Evolutionary conservation across 257 asterid genomes (phyloP).

Genomic region (Scutellaria baicalensis): DNA sequence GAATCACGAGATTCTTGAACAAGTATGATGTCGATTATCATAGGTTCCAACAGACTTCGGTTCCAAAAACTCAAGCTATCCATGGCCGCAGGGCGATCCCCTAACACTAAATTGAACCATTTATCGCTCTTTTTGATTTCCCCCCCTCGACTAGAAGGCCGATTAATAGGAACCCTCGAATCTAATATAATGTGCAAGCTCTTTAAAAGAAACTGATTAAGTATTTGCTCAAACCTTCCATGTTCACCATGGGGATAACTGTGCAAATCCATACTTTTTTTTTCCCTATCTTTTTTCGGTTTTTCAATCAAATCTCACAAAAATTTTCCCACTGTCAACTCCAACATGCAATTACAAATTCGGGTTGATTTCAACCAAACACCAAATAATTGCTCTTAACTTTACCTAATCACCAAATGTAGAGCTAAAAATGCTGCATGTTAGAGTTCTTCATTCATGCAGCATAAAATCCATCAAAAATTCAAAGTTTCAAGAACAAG

Average conservation of each 20-base stretch:
- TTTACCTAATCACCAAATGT: background rate
- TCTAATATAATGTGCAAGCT: conserved; percentile 82
- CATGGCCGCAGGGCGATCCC: conserved; percentile 84
- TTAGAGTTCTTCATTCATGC: conserved; percentile 20
- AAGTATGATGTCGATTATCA: conserved; percentile 78
- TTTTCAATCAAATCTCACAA: conserved; percentile 17
- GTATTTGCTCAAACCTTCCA: conserved; percentile 90
- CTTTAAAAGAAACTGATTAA: conserved; percentile 81
- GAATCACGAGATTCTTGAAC: conserved; percentile 52
- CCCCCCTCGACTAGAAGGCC: conserved; percentile 45
- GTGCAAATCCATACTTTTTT: conserved; percentile 62
- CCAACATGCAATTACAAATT: background rate
- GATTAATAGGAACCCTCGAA: conserved; percentile 75
- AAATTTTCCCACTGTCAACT: conserved; percentile 12
- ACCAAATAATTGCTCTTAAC: background rate
- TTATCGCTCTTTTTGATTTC: conserved; percentile 75
- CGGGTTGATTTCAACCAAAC: conserved; percentile 7
- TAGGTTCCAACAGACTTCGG: conserved; percentile 83
- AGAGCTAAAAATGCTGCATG: conserved; percentile 16
- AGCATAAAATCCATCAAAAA: conserved; percentile 5
- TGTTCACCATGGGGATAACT: conserved; percentile 54
- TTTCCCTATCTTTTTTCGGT: background rate
- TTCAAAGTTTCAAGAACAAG: background rate
- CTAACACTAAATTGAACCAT: conserved; percentile 83
- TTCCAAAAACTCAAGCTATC: conserved; percentile 93